These are phyloP conservation scores for Xylariaceae sp. DNA, from an alignment of 2,329 filamentous ascomycete species.

Conservation along the genomic window DNA sequence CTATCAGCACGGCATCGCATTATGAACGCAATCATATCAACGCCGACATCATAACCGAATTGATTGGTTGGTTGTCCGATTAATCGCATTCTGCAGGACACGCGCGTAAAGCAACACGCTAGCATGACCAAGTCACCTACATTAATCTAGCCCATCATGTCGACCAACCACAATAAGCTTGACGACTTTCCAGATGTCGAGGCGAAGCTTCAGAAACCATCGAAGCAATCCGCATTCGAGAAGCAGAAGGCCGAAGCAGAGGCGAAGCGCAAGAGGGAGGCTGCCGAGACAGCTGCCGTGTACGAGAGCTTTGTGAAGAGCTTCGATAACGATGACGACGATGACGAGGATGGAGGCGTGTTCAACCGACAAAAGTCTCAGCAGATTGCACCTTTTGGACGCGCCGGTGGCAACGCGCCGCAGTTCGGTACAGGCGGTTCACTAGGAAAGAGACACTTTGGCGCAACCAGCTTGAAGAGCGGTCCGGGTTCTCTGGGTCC, in stretches of 20 bases:
- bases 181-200: slow-evolving; percentile 65
- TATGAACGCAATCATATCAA: not conserved
- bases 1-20: not conserved
- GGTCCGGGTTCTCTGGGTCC: slow-evolving; percentile 59
- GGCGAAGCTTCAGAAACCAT: slow-evolving; percentile 71
- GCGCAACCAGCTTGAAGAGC: slow-evolving; percentile 50
- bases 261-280: slow-evolving; percentile 78
- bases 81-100: not conserved
- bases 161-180: slow-evolving; percentile 41
- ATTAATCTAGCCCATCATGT: slow-evolving; percentile 34
- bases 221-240: slow-evolving; percentile 84
- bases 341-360: slow-evolving; percentile 35
- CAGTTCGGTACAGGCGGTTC: slow-evolving; percentile 32
- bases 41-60: not conserved
- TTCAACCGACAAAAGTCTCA: slow-evolving; percentile 16
- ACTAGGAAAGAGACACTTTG: slow-evolving; percentile 59
- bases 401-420: slow-evolving; percentile 25
- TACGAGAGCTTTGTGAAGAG: slow-evolving; percentile 84
- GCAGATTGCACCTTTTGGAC: slow-evolving; percentile 21
- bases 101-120: not conserved
- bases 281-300: slow-evolving; percentile 79
- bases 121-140: not conserved
- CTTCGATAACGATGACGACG: slow-evolving; percentile 60
- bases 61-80: slow-evolving; percentile 1
- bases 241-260: slow-evolving; percentile 84